phyloP scores from a whole-genome alignment of 768 basidiomycete genomes.

The Mycena haematopus region DNA sequence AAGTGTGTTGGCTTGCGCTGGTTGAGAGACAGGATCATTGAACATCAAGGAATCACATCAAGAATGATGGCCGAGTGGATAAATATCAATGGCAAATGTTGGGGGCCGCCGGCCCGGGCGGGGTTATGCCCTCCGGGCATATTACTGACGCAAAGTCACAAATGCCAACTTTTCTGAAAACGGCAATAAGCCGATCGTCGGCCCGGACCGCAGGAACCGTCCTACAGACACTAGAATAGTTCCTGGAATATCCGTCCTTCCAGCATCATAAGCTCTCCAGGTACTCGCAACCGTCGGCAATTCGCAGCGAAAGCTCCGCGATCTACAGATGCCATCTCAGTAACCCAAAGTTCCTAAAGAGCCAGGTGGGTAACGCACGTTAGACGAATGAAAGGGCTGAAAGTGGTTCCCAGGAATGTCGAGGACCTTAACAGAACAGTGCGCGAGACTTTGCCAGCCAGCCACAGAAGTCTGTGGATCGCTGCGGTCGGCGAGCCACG shows the following conservation, averaged over 20 bases:
- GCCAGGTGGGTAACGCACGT: slow-evolving; percentile 50
- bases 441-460: slow-evolving; percentile 57
- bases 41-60: no score
- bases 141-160: neutral
- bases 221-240: no score
- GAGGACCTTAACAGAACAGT: slow-evolving; percentile 45
- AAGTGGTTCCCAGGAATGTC: slow-evolving; percentile 77
- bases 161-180: neutral
- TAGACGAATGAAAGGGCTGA: slow-evolving; percentile 53
- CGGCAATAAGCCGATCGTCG: no score
- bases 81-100: no score
- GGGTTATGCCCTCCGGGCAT: no score
- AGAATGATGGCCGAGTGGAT: no score
- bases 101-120: no score
- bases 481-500: slow-evolving; percentile 42
- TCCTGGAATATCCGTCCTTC: no score
- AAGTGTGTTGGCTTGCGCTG: no score
- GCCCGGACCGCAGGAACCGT: no score
- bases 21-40: no score
- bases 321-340: slow-evolving; percentile 35
- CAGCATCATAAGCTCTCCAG: slow-evolving; percentile 21
- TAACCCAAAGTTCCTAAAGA: neutral
- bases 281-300: slow-evolving; percentile 40
- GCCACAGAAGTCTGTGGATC: slow-evolving; percentile 38
- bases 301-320: slow-evolving; percentile 37